phyloP scores from a whole-genome alignment of 2,329 filamentous ascomycete species.

The Exserohilum rostratum region DNA sequence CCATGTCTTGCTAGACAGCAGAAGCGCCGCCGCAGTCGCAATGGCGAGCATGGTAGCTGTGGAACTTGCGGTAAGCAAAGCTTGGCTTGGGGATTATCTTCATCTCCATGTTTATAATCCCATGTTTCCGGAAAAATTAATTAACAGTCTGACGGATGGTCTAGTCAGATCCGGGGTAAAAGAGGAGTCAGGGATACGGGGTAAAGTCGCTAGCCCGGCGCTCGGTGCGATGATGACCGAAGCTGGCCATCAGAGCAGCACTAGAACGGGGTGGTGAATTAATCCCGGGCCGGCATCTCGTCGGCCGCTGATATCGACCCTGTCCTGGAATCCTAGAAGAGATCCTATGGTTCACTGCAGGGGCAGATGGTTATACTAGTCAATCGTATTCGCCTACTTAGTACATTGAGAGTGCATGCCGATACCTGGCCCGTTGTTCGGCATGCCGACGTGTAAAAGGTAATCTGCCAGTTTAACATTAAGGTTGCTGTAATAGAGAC shows the following conservation, averaged over 20 bases:
- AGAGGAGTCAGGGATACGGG: constrained; percentile 17
- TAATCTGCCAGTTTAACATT: background rate
- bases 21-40: constrained; percentile 10
- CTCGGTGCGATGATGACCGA: constrained; percentile 27
- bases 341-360: background rate
- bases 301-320: background rate
- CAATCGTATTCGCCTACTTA: too few relatives aligned
- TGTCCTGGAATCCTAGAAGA: background rate
- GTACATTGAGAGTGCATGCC: background rate
- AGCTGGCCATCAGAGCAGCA: background rate
- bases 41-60: constrained; percentile 20
- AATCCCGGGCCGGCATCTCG: background rate
- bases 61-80: background rate
- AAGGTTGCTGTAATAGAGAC: too few relatives aligned
- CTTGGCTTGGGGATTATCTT: constrained; percentile 1
- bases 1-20: constrained; percentile 19
- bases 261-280: background rate
- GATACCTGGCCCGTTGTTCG: background rate
- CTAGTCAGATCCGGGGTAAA: constrained; percentile 23
- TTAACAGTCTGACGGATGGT: constrained; percentile 11
- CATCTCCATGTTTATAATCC: constrained; percentile 16
- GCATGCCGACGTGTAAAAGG: background rate
- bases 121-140: constrained; percentile 29
- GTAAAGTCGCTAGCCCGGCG: constrained; percentile 13
- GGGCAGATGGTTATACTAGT: background rate